Conservation (phyloP, 768 basidiomycete species). For the Trichaptum fuscoviolaceum region DNA sequence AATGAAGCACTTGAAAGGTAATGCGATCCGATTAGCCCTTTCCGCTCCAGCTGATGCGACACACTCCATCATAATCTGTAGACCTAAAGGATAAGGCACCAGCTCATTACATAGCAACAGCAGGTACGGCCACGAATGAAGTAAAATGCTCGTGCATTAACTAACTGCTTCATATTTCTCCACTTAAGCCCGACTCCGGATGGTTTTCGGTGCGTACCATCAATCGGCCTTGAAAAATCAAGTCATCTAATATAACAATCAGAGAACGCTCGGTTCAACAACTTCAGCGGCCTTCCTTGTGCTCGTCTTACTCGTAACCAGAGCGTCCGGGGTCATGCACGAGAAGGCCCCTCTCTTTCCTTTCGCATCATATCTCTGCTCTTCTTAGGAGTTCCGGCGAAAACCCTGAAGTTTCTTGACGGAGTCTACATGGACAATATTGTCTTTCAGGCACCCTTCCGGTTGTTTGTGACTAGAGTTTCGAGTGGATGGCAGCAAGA, state of each 20-base stretch:
- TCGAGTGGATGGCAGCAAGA: neutral
- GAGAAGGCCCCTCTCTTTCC: neutral
- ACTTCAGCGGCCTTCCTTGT: neutral
- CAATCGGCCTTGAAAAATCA: neutral
- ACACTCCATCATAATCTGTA: neutral
- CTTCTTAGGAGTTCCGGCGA: neutral
- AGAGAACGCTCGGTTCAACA: neutral
- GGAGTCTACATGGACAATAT: neutral
- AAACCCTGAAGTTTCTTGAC: neutral
- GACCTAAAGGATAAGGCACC: neutral
- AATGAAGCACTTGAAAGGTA: neutral
- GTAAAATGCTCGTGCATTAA: neutral
- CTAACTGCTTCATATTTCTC: neutral
- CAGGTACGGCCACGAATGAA: neutral
- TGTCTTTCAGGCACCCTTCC: neutral
- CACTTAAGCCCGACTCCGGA: neutral
- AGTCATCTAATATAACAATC: neutral
- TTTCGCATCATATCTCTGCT: neutral
- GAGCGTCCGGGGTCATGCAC: neutral
- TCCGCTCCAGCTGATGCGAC: neutral
- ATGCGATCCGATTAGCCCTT: neutral
- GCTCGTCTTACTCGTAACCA: neutral
- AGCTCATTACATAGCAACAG: neutral
- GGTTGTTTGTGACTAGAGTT: neutral
- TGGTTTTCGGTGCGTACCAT: neutral